Evolutionary conservation across 2,329 filamentous ascomycete genomes (phyloP), one percentile per base, ranked within the genome.

Genomic region (Endoconidiophora polonica): DNA sequence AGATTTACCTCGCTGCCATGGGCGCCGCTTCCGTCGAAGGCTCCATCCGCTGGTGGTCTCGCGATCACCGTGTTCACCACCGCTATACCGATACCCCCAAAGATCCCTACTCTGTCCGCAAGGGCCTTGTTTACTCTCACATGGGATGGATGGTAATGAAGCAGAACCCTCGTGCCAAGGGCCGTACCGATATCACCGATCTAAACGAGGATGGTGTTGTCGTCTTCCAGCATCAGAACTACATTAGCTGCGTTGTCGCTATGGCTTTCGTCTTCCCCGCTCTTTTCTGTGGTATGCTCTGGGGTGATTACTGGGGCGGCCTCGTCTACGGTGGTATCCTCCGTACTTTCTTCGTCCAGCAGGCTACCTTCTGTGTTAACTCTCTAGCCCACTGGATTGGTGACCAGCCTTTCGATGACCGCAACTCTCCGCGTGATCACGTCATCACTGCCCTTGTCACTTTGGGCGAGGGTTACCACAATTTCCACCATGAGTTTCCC

Each of bases 401-500:
- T 55, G 86, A 93, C 59, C 86, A 93, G 70, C 86, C 86, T 54
- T 93, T 93, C 63, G 86, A 93, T 59, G 86, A 93, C 74, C 83
- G 85, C 66, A 90, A 93, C 77, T 87, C 83, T 54, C 86, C 86
- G 56, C 81, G 86, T 63, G 86, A 93, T 60, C 85, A 93, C 66
- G 75, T 90, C 62, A 77, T 93, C 66, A 93, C 86, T 39, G 86
- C 86, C 42, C 68, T 93, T 16, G 80, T 86, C 58, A 93, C 86
- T 41, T 80, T 93, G 20, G 86, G 86, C 45, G 86, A 88, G 68
- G 86, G 86, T 26, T 93, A 93, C 70, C 86, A 93, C 75, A 93
- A 93, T 74, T 93, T 93, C 75, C 86, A 93, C 69, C 86, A 93
- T 73, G 86, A 93, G 66, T 93, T 93, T 68, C 86, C 86, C 49